Evolutionary conservation across 768 basidiomycete genomes (phyloP), one percentile per base, ranked within the genome.

Genomic region (Grammothele lineata): DNA sequence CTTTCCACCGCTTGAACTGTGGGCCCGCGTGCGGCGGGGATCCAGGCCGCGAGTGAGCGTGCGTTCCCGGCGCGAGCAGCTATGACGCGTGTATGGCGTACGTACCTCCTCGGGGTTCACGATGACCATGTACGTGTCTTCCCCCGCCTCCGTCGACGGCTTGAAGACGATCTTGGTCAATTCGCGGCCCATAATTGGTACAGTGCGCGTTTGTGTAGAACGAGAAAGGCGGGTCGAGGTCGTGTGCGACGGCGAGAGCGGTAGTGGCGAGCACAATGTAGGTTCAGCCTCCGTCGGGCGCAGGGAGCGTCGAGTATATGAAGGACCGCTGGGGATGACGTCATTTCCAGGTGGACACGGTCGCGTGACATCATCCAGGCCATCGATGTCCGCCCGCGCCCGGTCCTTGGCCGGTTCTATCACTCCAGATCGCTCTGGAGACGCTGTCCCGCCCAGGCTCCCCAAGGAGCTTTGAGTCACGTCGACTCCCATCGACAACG

Each of bases 81-180:
- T n/a, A 19, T 36, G 35, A 36, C n/a, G 18, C 37, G 14, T 7
- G n/a, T n/a, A n/a, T n/a, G 26, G 27, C 18, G 9, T 19, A 56
- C 75, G 18, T 53, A 90, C 89, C 78, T 81, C 76, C 44, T 61
- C 69, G 3, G 72, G 71, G 61, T 87, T 76, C 35, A 90, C 81
- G 54, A 91, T 73, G 62, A 85, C 66, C 47, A 75, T 77, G 70
- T 67, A 92, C n/a, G n/a, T n/a, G 67, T 89, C 86, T 44, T 88
- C 80, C 18, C 81, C 83, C 7, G 81, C 78, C 55, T 83, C 78
- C 44, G 77, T 62, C 58, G 83, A 80, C 25, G 88, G 84, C 68
- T 88, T 87, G 75, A 87, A 92, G 55, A 91, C 70, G 60, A 92
- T 76, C 70, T 86, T 83, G 45, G 78, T 77, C 50, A 85, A 57